Evolutionary conservation across 306 rosid species (phyloP), one percentile per base, ranked within the genome.

Genomic region (Lablab purpureus): DNA sequence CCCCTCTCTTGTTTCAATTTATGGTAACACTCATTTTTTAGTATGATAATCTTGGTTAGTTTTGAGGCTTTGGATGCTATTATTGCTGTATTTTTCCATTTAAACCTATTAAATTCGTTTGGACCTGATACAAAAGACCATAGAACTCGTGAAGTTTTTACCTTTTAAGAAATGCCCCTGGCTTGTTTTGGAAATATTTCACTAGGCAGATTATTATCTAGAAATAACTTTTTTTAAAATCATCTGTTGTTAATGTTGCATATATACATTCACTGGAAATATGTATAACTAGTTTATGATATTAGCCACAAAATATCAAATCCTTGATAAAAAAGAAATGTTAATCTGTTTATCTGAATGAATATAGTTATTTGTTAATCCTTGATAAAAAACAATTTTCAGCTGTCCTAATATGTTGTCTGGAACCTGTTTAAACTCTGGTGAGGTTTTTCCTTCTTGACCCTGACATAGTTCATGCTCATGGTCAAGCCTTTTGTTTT

Each of bases 91-190:
- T 49, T 74, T 74, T 32, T 23, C 9, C 51, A 41, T 23, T 21
- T 80, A 75, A 60, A 21, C 72, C 67, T 17, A 25, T 71, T 75
- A 49, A 59, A 75, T 46, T 46, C 27, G 23, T 80, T 40, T 70
- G 58, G 18, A 66, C 55, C 27, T 80, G 65, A 34, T 76, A 37
- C 46, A 43, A 49, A 30, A 27, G 40, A 52, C 46, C 67, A 51
- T 46, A 37, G 70, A 40, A 59, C 62, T 78, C 45, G 46, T 65
- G 52, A 56, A 76, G 76, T 36, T 18, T 74, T 65, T 58, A 2
- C 37, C 50, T 67, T 45, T 70, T 7, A 23, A 41, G 25, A 37
- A 47, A 28, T 66, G 56, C 50, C 41, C 19, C 50, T 65, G 13
- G 41, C 5, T 63, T 40, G 37, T 17, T 37, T 69, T 63, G 54